These are phyloP conservation scores for Nakazawaea wyomingensis DNA, from an alignment of 805 yeast species.

Conservation along the genomic window DNA sequence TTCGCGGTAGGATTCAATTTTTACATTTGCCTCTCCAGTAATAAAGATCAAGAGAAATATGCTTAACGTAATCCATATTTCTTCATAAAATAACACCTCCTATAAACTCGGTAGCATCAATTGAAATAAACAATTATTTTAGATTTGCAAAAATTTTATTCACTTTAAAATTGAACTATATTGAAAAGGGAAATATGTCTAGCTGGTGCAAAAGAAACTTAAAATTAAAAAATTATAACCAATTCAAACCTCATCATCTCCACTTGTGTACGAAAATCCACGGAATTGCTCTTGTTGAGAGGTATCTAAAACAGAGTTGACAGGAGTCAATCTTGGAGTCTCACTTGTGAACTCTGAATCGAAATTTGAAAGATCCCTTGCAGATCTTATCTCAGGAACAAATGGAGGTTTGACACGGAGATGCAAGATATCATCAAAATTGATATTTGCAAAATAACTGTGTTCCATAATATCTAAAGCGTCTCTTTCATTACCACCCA, in stretches of 20 bases:
- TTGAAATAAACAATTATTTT: too few relatives aligned
- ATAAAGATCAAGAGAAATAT: too few relatives aligned
- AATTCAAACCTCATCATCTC: conserved; percentile 27
- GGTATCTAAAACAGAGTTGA: conserved; percentile 78
- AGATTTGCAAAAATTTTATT: too few relatives aligned
- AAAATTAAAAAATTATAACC: neutral
- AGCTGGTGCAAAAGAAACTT: neutral
- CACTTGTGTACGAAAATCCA: conserved; percentile 88
- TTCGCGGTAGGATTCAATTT: too few relatives aligned
- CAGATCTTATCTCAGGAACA: conserved; percentile 79
- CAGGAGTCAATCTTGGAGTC: conserved; percentile 92
- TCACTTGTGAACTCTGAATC: conserved; percentile 94
- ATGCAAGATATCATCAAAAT: conserved; percentile 79
- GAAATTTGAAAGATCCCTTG: conserved; percentile 88
- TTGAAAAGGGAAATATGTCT: too few relatives aligned
- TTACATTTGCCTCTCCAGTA: too few relatives aligned
- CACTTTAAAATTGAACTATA: too few relatives aligned
- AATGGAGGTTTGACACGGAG: conserved; percentile 81
- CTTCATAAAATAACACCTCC: too few relatives aligned
- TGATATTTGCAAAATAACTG: conserved; percentile 84
- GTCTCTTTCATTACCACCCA: conserved; percentile 85
- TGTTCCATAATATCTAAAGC: conserved; percentile 94
- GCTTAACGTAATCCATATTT: too few relatives aligned
- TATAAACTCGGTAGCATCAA: too few relatives aligned
- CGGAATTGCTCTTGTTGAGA: conserved; percentile 94